Base-by-base conservation (phyloP, 129 eudicot genomes). In the Flaveria bidentis region DNA sequence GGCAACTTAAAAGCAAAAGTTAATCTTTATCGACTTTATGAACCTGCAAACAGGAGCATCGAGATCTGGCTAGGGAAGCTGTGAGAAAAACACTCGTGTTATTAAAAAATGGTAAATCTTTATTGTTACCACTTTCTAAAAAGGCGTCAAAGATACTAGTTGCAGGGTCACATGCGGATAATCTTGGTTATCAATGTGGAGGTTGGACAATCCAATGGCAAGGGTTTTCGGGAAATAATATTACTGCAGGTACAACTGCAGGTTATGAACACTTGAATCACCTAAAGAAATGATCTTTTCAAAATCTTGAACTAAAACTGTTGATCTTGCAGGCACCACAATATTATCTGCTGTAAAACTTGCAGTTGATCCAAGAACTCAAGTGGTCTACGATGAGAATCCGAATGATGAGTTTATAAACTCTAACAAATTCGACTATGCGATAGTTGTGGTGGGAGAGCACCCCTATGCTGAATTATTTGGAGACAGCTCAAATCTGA, bases 371-470 rank as follows among this genome's bases (percentile, higher is more conserved):
- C 72, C 72, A 47, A 47, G 84, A 6, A 85, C 90, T 18, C 81
- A 82, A 69, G 90, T 90, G 15, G 67, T 85, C 71, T 85, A 66
- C 76, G 61, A 28, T 56, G 87, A 83, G 53, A 90, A 81, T 46
- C 96, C 90, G 1, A 86, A 84, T 68, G 74, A 74, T 1, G 52
- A 82, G 45, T 90, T 87, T 30, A 75, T 85, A 9, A 85, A 87
- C 75, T 79, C 85, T 42, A 79, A 63, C 50, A 80, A 81, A 36
- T 90, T 87, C 71, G 82, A 85, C 5, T 83, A 90, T 30, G 92
- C 92, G 36, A 87, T 90, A 18, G 96, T 90, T 16, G 90, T 84
- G 0, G 96, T 90, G 73, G 96, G 90, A 0, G 96, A 90, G 78
- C 56, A 45, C 28, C 92, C 92, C 0, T 90, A 90, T 45, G 64